These are phyloP conservation scores for Murraya paniculata DNA, from an alignment of 345 rosid genomes.

Conservation along the genomic window DNA sequence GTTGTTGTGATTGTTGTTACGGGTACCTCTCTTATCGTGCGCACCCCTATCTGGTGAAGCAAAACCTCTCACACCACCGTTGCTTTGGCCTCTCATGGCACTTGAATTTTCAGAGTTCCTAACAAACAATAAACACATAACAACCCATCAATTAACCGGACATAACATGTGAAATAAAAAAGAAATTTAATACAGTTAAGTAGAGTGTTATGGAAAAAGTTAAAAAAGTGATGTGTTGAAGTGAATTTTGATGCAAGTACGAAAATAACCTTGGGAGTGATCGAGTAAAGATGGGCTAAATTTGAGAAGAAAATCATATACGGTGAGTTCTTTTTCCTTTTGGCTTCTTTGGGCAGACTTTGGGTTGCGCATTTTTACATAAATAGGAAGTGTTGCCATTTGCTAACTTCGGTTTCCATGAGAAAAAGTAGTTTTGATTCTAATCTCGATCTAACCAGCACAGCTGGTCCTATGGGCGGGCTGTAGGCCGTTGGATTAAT, in stretches of 20 bases:
- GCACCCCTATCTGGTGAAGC: conserved; percentile 53
- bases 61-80: conserved; percentile 48
- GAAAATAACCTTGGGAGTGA: conserved; percentile 34
- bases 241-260: conserved; percentile 25
- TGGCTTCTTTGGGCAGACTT: conserved; percentile 12
- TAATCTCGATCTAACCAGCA: conserved; percentile 11
- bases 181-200: conserved; percentile 11
- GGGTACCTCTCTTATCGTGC: conserved; percentile 44
- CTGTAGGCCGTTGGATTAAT: conserved; percentile 33
- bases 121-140: neutral
- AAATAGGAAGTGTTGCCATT: neutral
- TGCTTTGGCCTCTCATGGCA: conserved; percentile 64
- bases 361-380: neutral
- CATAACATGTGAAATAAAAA: neutral
- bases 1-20: conserved; percentile 16
- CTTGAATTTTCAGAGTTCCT: conserved; percentile 61
- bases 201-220: conserved; percentile 6
- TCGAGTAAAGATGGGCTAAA: conserved; percentile 21
- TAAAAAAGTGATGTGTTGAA: neutral
- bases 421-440: conserved; percentile 1
- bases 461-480: conserved; percentile 13
- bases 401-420: neutral
- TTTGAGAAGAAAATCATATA: conserved; percentile 20
- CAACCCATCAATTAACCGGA: neutral
- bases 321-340: neutral